Evolutionary conservation across 805 yeast genomes (phyloP), one percentile per base, ranked within the genome.

Genomic region (Candida insectalens): DNA sequence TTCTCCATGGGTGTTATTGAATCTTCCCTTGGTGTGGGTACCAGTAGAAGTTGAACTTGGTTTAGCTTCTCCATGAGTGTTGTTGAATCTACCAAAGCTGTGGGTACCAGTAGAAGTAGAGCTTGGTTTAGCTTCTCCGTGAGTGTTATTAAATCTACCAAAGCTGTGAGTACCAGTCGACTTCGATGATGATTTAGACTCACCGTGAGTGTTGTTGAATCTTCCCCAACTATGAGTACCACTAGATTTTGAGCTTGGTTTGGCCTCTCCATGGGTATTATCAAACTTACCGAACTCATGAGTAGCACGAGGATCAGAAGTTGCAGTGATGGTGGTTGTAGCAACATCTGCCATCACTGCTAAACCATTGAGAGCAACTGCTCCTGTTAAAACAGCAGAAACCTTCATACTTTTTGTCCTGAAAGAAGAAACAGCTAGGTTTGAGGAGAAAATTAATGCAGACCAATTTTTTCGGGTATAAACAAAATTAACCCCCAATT

Each of bases 281-380:
- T 72, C 65, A 47, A 72, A 72, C 51, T 62, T 65, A 47, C 83
- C 83, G 40, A 59, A 62, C 42, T 53, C 64, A 60, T 74, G 76
- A 29, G 63, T 75, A 71, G 34, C 58, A 36, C 69, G 52, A 12
- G 55, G 44, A 14, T 59, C 40, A 30, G 42, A 46, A 18, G 53
- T 44, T 36, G 53, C 45, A 15, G 62, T 59, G 17, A 43, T 47
- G 17, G 63, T 57, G 44, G 50, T 50, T 23, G 59, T 50, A 29
- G 49, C 50, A 28, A 34, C 36, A 36, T 42, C 45, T 30, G 43
- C 39, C 6, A 51, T 40, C n/a, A 25, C 30, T 61, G 53, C 36
- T 54, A 42, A 29, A 35, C 63, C 57, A 30, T 38, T 32, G 14
- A 34, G 14, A 29, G 66, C 61, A 46, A 58, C 51, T 35, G 62